Evolutionary conservation across 2,329 filamentous ascomycete genomes (phyloP), one percentile per base, ranked within the genome.

Genomic region (Lachnellula arida): DNA sequence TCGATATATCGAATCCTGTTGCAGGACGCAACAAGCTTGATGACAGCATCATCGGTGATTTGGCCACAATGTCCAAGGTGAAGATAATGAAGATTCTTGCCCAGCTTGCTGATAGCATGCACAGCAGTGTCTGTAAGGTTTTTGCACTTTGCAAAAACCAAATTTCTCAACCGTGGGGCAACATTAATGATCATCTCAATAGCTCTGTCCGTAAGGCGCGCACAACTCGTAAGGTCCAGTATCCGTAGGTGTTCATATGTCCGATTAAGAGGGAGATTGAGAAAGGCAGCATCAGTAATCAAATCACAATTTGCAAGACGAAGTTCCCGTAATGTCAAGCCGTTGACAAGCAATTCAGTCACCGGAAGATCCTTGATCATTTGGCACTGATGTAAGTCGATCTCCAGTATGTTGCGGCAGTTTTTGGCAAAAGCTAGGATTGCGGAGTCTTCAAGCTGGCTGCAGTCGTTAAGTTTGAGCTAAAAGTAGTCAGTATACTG

Each of bases 1-100:
- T 99, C 94, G 61, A 99, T 99, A 71, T 99, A 99, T 54, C 94
- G 84, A 63, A 99, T 97, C 23, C 94, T 85, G 67, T 93, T 97
- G 77, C 94, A 99, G 52, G 78, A 79, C 63, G 87, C 86, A 40
- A 97, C 91, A 34, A 99, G 79, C 54, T 85, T 86, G 65, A 89
- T 88, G 17, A 99, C 91, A 1, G 91, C 92, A 37, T 85, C 80
- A 68, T 99, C 94, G 0, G 93, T 97, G 68, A 99, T 92, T 47
- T 92, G 85, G 28, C 84, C 84, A 72, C 94, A 99, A 71, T 99
- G 94, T 9, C 94, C 94, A 2, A 99, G 80, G 68, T 99, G 94
- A 51, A 99, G 87, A 71, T 96, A 97, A 72, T 99, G 94, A 53
- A 99, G 76, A 66, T 97, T 99, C 77, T 97, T 97, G 60, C 92